These are phyloP conservation scores for Pestalotiopsis fici DNA, from an alignment of 2,329 filamentous ascomycete species.

Conservation along the genomic window DNA sequence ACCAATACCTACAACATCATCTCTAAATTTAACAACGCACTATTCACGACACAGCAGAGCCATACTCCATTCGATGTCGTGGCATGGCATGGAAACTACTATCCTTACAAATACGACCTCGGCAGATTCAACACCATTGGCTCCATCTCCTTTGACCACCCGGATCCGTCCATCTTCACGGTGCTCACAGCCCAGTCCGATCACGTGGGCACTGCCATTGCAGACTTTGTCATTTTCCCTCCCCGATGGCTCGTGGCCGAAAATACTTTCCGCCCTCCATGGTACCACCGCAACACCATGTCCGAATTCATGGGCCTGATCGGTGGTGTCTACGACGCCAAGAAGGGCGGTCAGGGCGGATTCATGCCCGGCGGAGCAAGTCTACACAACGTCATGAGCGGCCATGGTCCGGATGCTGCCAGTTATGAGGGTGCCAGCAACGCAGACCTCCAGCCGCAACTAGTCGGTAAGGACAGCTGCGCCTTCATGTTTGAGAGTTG, in stretches of 20 bases:
- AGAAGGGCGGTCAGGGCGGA: constrained; percentile 46
- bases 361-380: constrained; percentile 50
- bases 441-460: constrained; percentile 61
- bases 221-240: constrained; percentile 65
- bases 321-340: constrained; percentile 49
- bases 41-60: constrained; percentile 61
- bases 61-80: constrained; percentile 71
- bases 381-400: constrained; percentile 64
- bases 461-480: constrained; percentile 62
- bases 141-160: constrained; percentile 67
- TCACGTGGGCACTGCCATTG: constrained; percentile 52
- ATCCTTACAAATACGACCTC: constrained; percentile 71
- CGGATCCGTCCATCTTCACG: constrained; percentile 69
- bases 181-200: constrained; percentile 58
- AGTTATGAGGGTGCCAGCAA: constrained; percentile 57
- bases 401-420: constrained; percentile 52
- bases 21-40: constrained; percentile 61
- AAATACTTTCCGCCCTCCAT: constrained; percentile 62
- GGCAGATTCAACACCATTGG: constrained; percentile 69
- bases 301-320: constrained; percentile 56
- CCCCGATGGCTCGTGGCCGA: constrained; percentile 62
- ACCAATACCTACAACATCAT: constrained; percentile 45
- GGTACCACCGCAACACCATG: constrained; percentile 61
- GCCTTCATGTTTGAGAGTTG: constrained; percentile 72
- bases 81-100: constrained; percentile 72